Base-by-base conservation (phyloP, 768 basidiomycete genomes). In the Mycena vitilis region DNA sequence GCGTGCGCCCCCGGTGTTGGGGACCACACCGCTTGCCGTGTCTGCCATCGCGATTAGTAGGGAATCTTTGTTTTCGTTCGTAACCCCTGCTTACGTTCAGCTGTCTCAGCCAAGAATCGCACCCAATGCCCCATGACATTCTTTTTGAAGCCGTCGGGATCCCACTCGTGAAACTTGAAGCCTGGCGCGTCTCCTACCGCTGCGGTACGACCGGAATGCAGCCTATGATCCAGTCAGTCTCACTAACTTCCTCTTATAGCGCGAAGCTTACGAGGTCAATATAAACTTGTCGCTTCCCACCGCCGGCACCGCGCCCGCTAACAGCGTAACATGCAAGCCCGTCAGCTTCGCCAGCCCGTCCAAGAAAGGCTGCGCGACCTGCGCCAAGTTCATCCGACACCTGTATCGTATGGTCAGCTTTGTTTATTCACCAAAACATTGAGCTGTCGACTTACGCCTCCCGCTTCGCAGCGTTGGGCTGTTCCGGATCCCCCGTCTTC, bases 341-440 rank as follows among this genome's bases (percentile, higher is more conserved):
- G 44, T 47, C 44, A 58, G 1, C 25, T 45, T 58, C 15, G 23
- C 42, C 6, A 58, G 4, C 2, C 60, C 37, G 23, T 60, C 60
- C 4, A 60, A 48, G 49, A 60, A 60, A 2, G 60, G 60, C 48
- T 60, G 60, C 18, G 51, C 60, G 4, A 60, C 60, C 5, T 40
- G 48, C 11, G 48, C 37, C 4, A 60, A 15, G 20, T 60, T 51
- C 23, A 38, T 49, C 2, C 60, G 60, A 25, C 60, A 60, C 5
- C 60, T 60, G 22, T 6, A n/a, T 30, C 3, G 30, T 30, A 5
- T 30, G 30, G n/a, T n/a, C n/a, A n/a, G n/a, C n/a, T n/a, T n/a
- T n/a, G n/a, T n/a, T n/a, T n/a, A n/a, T n/a, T n/a, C n/a, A n/a
- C n/a, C n/a, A n/a, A n/a, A n/a, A n/a, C n/a, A n/a, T n/a, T 30